A percentile compares a stretch with the other conserved stretches of the same genome.
These are phyloP conservation scores for Salix viminalis DNA, from an alignment of 345 rosid genomes.

Conservation along the genomic window DNA sequence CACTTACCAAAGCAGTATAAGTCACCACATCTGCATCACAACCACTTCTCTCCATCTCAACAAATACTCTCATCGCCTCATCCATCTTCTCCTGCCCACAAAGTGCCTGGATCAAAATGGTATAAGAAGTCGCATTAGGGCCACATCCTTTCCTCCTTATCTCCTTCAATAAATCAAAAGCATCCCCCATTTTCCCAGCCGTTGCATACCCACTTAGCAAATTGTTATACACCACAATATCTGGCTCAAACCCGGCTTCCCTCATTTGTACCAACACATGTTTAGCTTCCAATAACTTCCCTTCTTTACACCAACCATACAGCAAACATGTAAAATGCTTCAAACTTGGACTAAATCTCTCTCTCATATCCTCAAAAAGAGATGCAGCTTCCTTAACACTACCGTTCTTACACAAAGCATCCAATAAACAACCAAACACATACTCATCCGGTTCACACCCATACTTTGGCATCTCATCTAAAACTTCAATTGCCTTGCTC, in stretches of 20 bases:
- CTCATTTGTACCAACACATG: slow-evolving; percentile 79
- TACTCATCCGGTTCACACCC: slow-evolving; percentile 76
- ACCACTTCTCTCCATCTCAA: slow-evolving; percentile 68
- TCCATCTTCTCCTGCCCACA: slow-evolving; percentile 65
- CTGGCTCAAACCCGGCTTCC: slow-evolving; percentile 78
- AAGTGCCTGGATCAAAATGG: slow-evolving; percentile 68
- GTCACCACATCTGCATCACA: slow-evolving; percentile 73
- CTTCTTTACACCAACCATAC: slow-evolving; percentile 91
- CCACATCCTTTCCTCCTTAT: slow-evolving; percentile 65
- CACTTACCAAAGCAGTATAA: slow-evolving; percentile 65
- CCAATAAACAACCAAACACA: slow-evolving; percentile 70
- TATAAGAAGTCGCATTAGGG: slow-evolving; percentile 62
- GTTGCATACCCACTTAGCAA: slow-evolving; percentile 61
- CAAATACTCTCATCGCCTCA: slow-evolving; percentile 65
- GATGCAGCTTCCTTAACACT: slow-evolving; percentile 79
- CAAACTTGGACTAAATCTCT: slow-evolving; percentile 47
- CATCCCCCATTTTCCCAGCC: slow-evolving; percentile 69
- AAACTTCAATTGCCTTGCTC: slow-evolving; percentile 75
- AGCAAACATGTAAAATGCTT: slow-evolving; percentile 65
- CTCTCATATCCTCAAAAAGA: slow-evolving; percentile 72
- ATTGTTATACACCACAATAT: slow-evolving; percentile 68
- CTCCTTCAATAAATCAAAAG: slow-evolving; percentile 67
- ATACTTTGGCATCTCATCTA: slow-evolving; percentile 88
- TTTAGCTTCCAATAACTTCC: slow-evolving; percentile 83
- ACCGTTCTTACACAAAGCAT: slow-evolving; percentile 78